These are phyloP conservation scores for Cryptococcus wingfieldii DNA, from an alignment of 1,284 basidiomycete genomes.

Conservation along the genomic window DNA sequence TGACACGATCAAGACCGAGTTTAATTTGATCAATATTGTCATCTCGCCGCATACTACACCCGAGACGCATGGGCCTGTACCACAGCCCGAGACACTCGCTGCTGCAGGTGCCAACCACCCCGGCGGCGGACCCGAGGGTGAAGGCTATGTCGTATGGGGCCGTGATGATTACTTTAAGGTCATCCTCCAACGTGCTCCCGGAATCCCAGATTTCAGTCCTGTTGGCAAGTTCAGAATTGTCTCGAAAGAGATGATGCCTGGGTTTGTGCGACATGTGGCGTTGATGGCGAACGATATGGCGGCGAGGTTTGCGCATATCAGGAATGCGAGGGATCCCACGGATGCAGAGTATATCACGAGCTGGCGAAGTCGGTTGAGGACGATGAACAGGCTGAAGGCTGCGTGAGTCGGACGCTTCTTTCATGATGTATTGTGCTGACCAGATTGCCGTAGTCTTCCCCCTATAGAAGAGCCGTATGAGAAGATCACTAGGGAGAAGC, in stretches of 20 bases:
- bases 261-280: slow-evolving; percentile 78
- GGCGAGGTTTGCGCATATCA: slow-evolving; percentile 67
- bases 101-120: background rate
- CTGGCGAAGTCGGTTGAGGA: slow-evolving; percentile 74
- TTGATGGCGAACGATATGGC: slow-evolving; percentile 84
- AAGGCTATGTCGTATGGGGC: slow-evolving; percentile 27
- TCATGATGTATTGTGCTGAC: background rate
- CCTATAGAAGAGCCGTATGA: slow-evolving; percentile 19
- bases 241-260: slow-evolving; percentile 73
- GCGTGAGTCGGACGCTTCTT: slow-evolving; percentile 21
- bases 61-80: slow-evolving; percentile 57
- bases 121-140: slow-evolving; percentile 3
- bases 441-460: slow-evolving; percentile 17
- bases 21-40: slow-evolving; percentile 97
- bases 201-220: slow-evolving; percentile 87
- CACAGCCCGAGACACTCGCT: slow-evolving; percentile 6
- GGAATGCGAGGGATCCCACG: slow-evolving; percentile 60
- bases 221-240: slow-evolving; percentile 89
- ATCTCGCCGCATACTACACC: slow-evolving; percentile 89
- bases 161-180: slow-evolving; percentile 76
- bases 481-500: slow-evolving; percentile 17
- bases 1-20: slow-evolving; percentile 85
- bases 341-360: slow-evolving; percentile 78
- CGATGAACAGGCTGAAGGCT: slow-evolving; percentile 63
- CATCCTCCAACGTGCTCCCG: slow-evolving; percentile 72